phyloP scores from a whole-genome alignment of 2,329 filamentous ascomycete species.

The Curvularia hawaiiensis region DNA sequence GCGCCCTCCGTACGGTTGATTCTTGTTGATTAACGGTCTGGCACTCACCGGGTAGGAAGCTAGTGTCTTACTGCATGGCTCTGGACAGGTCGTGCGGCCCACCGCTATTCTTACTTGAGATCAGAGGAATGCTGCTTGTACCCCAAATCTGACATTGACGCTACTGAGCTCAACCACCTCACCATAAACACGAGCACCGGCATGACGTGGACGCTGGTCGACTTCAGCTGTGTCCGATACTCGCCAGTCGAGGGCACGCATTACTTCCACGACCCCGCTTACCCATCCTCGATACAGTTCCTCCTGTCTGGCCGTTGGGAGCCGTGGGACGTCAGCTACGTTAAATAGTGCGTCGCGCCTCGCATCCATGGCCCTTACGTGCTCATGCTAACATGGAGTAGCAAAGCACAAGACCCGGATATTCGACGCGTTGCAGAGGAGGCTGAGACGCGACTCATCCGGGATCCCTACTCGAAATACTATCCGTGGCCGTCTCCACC shows the following conservation, averaged over 20 bases:
- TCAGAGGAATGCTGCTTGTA: conserved; percentile 11
- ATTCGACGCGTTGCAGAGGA: conserved; percentile 37
- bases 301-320: conserved; percentile 38
- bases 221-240: conserved; percentile 37
- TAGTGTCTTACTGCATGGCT: conserved; percentile 23
- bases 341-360: conserved; percentile 30
- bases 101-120: conserved; percentile 17
- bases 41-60: conserved; percentile 14
- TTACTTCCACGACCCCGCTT: conserved; percentile 38
- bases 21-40: conserved; percentile 22
- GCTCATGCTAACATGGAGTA: conserved; percentile 17
- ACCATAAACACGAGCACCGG: conserved; percentile 11
- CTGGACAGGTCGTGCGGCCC: conserved; percentile 16
- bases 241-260: conserved; percentile 38
- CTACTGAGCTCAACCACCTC: neutral
- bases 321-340: conserved; percentile 40
- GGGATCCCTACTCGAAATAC: conserved; percentile 27
- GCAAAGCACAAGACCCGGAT: conserved; percentile 36
- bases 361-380: neutral
- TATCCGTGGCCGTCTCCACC: conserved; percentile 28
- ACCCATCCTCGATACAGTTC: conserved; percentile 39
- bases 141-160: conserved; percentile 7
- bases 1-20: conserved; percentile 8
- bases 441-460: conserved; percentile 30
- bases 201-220: conserved; percentile 38